phyloP scores from a whole-genome alignment of 352 stramenopile genomes.

The Phytophthora syringae region DNA sequence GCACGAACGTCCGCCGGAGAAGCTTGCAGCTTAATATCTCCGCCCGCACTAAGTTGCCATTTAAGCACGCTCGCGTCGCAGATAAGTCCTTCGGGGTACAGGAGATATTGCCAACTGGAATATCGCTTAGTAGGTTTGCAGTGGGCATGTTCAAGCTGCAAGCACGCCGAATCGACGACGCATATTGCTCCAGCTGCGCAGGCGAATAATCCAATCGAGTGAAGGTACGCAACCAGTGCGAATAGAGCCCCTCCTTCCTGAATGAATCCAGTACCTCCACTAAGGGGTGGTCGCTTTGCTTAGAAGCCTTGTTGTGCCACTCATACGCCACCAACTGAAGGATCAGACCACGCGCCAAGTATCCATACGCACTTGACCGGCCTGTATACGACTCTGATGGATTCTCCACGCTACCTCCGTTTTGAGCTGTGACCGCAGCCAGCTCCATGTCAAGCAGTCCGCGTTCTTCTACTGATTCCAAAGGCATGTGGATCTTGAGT shows the following conservation, averaged over 20 bases:
- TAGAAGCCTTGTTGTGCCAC: constrained; percentile 58
- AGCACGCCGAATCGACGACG: constrained; percentile 25
- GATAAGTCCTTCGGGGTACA: constrained; percentile 40
- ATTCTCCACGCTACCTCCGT: constrained; percentile 21
- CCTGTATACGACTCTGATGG: constrained; percentile 48
- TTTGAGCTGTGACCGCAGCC: constrained; percentile 34
- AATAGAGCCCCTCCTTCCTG: constrained; percentile 65
- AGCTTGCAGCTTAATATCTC: constrained; percentile 22
- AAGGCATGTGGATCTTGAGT: constrained; percentile 64
- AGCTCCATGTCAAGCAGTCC: constrained; percentile 48
- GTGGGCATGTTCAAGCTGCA: constrained; percentile 15
- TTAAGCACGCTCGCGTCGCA: constrained; percentile 33
- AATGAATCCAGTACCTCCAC: constrained; percentile 62
- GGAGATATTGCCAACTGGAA: constrained; percentile 27
- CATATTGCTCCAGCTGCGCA: constrained; percentile 29
- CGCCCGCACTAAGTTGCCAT: constrained; percentile 42
- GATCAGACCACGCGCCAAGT: constrained; percentile 62
- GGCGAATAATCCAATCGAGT: constrained; percentile 65
- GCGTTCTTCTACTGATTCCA: constrained; percentile 47
- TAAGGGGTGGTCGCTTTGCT: constrained; percentile 45
- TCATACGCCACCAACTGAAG: constrained; percentile 70
- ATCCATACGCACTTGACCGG: constrained; percentile 65
- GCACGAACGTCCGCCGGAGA: constrained; percentile 38
- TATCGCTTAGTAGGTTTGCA: constrained; percentile 16
- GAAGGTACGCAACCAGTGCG: constrained; percentile 74